Percentiles rank a stretch among this genome's conserved stretches.
phyloP scores from a whole-genome alignment of 2,329 filamentous ascomycete species.

The Nothopassalora personata region DNA sequence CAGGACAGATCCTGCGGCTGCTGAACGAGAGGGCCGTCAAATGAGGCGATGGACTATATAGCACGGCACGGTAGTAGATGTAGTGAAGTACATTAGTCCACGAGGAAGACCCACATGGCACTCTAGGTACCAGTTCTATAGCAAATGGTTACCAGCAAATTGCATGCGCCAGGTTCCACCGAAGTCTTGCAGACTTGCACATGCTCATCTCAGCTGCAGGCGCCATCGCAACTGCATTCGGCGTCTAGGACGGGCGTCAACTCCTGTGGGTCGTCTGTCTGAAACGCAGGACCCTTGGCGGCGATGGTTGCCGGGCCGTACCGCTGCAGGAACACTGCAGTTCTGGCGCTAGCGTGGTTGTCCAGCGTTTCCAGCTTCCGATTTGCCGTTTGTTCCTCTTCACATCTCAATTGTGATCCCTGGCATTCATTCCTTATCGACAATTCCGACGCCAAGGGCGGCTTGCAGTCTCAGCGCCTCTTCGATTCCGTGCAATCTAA shows the following conservation, averaged over 20 bases:
- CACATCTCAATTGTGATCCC: not conserved
- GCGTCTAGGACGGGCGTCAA: slow-evolving; percentile 3
- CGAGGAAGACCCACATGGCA: slow-evolving; percentile 3
- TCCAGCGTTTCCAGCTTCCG: not conserved
- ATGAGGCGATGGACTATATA: not conserved
- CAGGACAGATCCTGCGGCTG: slow-evolving; percentile 11
- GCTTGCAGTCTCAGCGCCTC: slow-evolving; percentile 10
- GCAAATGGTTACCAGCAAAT: not conserved
- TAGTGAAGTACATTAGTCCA: slow-evolving; percentile 1
- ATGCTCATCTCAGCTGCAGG: slow-evolving; percentile 11
- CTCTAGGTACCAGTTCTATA: not conserved
- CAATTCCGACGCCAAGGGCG: slow-evolving; percentile 5
- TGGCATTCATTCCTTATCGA: slow-evolving; percentile 15
- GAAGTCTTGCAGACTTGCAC: slow-evolving; percentile 3
- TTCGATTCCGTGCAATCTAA: slow-evolving; percentile 10
- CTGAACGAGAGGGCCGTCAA: not conserved
- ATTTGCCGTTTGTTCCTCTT: not conserved
- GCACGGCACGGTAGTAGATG: not conserved
- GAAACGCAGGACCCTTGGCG: not conserved
- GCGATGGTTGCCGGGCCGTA: not conserved
- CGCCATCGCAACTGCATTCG: slow-evolving; percentile 3
- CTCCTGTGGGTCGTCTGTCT: slow-evolving; percentile 5
- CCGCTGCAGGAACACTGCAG: not conserved
- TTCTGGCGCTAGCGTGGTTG: not conserved
- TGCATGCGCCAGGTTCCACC: slow-evolving; percentile 2